Evolutionary conservation across 2,329 filamentous ascomycete species (phyloP), one percentile per base, ranked within the genome.

Genomic region (Coniochaeta hoffmannii): DNA sequence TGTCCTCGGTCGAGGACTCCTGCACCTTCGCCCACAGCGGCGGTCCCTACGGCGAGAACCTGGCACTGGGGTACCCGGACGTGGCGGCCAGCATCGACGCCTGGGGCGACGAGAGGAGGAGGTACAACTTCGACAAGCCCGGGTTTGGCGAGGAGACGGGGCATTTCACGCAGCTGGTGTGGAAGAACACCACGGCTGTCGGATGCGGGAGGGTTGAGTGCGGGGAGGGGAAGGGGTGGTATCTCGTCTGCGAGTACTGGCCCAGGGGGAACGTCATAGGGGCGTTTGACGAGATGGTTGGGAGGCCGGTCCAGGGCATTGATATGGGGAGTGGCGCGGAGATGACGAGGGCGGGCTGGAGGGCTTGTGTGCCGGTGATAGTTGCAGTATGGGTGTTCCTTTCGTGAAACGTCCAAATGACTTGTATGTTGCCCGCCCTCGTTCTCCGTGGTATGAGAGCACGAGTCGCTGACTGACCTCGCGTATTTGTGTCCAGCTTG

Each of bases 151-250:
- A 83, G 60, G 66, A 71, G 32, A 88, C 86, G 17, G 87, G 86
- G 0, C 86, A 89, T 66, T 90, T 90, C 62, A 87, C 86, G 1
- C 86, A 89, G 72, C 68, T 90, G 7, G 86, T 90, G 6, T 90
- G 87, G 87, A 82, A 79, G 67, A 68, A 73, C 24, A 88, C 83
- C 1, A 82, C 72, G 7, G 72, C 74, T 32, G 78, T 87, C 1
- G 84, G 85, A 0, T 90, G 78, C 56, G 76, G 66, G 24, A 69
- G 68, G 56, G 70, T 60, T 59, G 58, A 76, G 44, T 81, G 77
- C 52, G 66, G 70, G 34, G 61, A 67, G 30, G 38, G 38, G 19
- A 70, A 69, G 34, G 83, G 83, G 0, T 88, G 83, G 81, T 87
- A 81, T 67, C 72, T 89, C 0, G 83, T 83, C 24, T 90, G 86